Percentiles rank a stretch among this genome's conserved stretches.
Conservation (phyloP, 805 yeast species). For the Zygosaccharomyces lentus region DNA sequence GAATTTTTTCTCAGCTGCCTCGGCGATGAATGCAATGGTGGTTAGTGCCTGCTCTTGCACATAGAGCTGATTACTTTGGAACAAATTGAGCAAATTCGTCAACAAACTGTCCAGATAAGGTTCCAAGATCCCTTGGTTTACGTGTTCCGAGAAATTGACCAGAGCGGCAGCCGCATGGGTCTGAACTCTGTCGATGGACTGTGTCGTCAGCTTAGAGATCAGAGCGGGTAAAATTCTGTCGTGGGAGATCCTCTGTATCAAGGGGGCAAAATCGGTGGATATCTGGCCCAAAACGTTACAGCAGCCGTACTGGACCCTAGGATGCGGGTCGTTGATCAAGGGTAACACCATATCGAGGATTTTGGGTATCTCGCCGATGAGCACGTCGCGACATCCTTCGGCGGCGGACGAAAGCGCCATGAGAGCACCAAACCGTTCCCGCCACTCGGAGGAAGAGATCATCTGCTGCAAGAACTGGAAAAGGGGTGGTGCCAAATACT, state of each 20-base stretch:
- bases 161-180: slow-evolving; percentile 98
- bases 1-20: slow-evolving; percentile 86
- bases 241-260: slow-evolving; percentile 77
- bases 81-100: slow-evolving; percentile 63
- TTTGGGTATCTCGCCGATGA: slow-evolving; percentile 75
- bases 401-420: slow-evolving; percentile 97
- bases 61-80: slow-evolving; percentile 83
- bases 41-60: slow-evolving; percentile 97
- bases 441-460: slow-evolving; percentile 76
- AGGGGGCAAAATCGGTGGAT: slow-evolving; percentile 91
- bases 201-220: slow-evolving; percentile 68
- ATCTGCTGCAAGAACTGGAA: slow-evolving; percentile 83
- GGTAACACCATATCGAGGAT: slow-evolving; percentile 84
- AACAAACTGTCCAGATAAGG: slow-evolving; percentile 87
- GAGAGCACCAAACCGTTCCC: slow-evolving; percentile 92
- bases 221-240: slow-evolving; percentile 80
- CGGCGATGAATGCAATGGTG: slow-evolving; percentile 95
- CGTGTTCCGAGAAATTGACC: slow-evolving; percentile 91
- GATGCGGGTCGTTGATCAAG: slow-evolving; percentile 76
- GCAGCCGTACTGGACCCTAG: slow-evolving; percentile 95
- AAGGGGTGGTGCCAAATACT: slow-evolving; percentile 74
- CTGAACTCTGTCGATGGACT: slow-evolving; percentile 86
- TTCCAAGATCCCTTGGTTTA: slow-evolving; percentile 78
- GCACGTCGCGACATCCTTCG: slow-evolving; percentile 90
- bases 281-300: slow-evolving; percentile 97